phyloP scores from a whole-genome alignment of 345 rosid genomes.

The Hevea brasiliensis region DNA sequence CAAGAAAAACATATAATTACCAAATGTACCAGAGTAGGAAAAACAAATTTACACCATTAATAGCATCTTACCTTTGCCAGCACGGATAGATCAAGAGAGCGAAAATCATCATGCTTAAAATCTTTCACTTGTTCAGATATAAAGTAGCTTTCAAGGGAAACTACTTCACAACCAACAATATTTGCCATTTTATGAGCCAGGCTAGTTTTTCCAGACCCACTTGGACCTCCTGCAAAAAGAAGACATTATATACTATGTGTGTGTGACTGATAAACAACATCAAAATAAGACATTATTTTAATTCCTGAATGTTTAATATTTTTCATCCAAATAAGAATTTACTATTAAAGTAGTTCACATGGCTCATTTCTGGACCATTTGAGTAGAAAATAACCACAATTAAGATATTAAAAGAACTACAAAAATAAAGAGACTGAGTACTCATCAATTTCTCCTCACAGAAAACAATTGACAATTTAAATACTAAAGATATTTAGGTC shows the following conservation, averaged over 20 bases:
- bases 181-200: slow-evolving; percentile 99
- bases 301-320: background rate
- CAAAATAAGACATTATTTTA: background rate
- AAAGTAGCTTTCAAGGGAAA: slow-evolving; percentile 95
- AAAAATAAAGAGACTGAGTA: too few species aligned
- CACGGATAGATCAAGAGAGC: slow-evolving; percentile 80
- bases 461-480: background rate
- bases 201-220: slow-evolving; percentile 99
- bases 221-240: slow-evolving; percentile 85
- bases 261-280: background rate
- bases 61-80: slow-evolving; percentile 71
- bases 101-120: slow-evolving; percentile 89
- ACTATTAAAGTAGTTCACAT: background rate
- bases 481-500: background rate
- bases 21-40: background rate
- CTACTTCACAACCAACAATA: slow-evolving; percentile 98
- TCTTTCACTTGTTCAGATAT: slow-evolving; percentile 82
- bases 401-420: too few species aligned
- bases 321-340: background rate
- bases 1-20: background rate
- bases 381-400: background rate
- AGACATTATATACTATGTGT: background rate
- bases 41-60: background rate
- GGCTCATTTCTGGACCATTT: background rate
- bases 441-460: too few species aligned